These are phyloP conservation scores for Esteya vermicola DNA, from an alignment of 2,329 filamentous ascomycete genomes.

Conservation along the genomic window DNA sequence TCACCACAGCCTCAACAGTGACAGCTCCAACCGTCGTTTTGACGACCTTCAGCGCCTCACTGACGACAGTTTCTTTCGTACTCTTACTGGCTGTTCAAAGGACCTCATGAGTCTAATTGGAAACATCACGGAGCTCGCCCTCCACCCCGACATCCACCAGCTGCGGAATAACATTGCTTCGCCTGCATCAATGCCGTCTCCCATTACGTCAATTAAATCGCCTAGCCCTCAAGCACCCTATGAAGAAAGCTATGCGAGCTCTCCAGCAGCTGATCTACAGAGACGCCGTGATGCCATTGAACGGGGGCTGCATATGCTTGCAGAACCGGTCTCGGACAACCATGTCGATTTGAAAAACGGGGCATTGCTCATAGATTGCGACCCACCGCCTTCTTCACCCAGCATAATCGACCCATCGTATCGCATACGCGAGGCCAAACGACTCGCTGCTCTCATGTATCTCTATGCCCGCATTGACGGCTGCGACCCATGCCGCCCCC, in stretches of 20 bases:
- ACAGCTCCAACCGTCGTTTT: background rate
- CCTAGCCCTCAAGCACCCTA: too few species aligned
- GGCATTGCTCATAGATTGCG: too few species aligned
- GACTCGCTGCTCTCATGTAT: slow-evolving; percentile 15
- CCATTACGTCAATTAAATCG: too few species aligned
- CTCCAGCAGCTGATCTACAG: background rate
- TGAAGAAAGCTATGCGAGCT: too few species aligned
- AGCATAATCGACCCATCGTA: background rate
- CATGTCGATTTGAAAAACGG: too few species aligned
- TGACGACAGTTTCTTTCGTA: background rate
- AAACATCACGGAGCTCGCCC: slow-evolving; percentile 7
- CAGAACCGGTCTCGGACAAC: background rate
- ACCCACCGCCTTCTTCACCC: too few species aligned
- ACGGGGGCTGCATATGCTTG: slow-evolving; percentile 4
- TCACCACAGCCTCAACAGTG: too few species aligned
- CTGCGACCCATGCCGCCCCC: slow-evolving; percentile 13
- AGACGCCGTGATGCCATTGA: slow-evolving; percentile 6
- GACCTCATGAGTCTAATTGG: background rate
- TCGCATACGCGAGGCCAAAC: slow-evolving; percentile 13
- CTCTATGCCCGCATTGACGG: slow-evolving; percentile 15
- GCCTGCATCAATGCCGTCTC: too few species aligned
- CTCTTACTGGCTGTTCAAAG: background rate
- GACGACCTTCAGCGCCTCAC: background rate
- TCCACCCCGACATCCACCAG: background rate
- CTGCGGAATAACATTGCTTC: too few species aligned